Evolutionary conservation across 2,329 filamentous ascomycete species (phyloP).

Genomic region (Xylariaceae sp.): DNA sequence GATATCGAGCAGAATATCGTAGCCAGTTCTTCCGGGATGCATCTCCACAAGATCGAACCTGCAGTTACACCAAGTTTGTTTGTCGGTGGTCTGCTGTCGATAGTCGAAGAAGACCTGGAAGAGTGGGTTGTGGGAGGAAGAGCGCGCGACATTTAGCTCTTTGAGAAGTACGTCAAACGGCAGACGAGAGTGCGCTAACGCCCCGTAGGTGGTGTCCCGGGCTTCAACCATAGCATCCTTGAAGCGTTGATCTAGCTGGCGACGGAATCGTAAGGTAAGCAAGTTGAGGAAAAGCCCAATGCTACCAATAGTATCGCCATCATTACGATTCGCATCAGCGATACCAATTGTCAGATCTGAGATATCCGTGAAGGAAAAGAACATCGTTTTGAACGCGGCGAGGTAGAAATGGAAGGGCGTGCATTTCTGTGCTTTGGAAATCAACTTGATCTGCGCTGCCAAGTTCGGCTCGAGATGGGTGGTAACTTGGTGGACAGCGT

Average conservation of each 20-base stretch:
- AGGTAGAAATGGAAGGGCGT: slow-evolving; percentile 45
- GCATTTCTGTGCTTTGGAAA: slow-evolving; percentile 15
- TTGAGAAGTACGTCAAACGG: slow-evolving; percentile 39
- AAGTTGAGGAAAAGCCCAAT: slow-evolving; percentile 40
- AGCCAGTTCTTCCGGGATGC: slow-evolving; percentile 19
- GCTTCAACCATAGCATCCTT: neutral
- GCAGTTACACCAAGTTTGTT: slow-evolving; percentile 26
- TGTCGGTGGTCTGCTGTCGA: slow-evolving; percentile 32
- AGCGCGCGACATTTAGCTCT: slow-evolving; percentile 39
- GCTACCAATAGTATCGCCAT: slow-evolving; percentile 24
- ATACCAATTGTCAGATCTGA: slow-evolving; percentile 46
- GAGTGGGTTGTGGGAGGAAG: slow-evolving; percentile 38
- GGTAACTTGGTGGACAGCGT: slow-evolving; percentile 18
- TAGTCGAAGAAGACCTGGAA: slow-evolving; percentile 49
- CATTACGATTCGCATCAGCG: slow-evolving; percentile 36
- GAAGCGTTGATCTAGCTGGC: slow-evolving; percentile 3
- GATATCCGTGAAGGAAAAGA: slow-evolving; percentile 33
- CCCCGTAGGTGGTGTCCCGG: slow-evolving; percentile 15
- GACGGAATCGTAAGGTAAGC: slow-evolving; percentile 33
- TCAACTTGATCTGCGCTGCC: slow-evolving; percentile 23
- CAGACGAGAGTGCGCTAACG: slow-evolving; percentile 38
- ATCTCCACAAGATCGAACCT: slow-evolving; percentile 20
- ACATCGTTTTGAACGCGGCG: slow-evolving; percentile 37
- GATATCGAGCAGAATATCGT: slow-evolving; percentile 27
- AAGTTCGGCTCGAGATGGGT: slow-evolving; percentile 20